Conservation (phyloP, 225 moss, liverwort and hornwort genomes). For the Sphagnum contortum region DNA sequence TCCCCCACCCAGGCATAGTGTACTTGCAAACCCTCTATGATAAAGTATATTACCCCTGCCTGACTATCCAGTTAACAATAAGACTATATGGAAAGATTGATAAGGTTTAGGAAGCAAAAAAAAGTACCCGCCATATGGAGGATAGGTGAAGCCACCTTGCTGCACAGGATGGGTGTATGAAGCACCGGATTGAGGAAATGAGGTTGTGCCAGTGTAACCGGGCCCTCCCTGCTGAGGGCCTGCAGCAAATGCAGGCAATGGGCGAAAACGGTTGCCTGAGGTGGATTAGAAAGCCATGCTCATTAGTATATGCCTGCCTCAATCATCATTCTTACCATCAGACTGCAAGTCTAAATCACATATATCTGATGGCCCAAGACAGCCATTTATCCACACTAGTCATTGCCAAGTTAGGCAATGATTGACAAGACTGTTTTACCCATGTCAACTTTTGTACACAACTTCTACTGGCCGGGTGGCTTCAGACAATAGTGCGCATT, state of each 20-base stretch:
- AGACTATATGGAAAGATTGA: neutral
- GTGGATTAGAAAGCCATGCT: constrained; percentile 94
- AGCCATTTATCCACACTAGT: no score
- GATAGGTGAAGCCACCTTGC: constrained; percentile 80
- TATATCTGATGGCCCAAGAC: constrained; percentile 11
- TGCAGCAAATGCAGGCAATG: constrained; percentile 97
- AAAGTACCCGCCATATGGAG: constrained; percentile 86
- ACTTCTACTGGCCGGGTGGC: no score
- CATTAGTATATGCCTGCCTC: constrained; percentile 56
- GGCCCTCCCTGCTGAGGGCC: constrained; percentile 99
- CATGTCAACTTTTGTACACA: no score
- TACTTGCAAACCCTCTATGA: no score
- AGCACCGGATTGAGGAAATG: constrained; percentile 84
- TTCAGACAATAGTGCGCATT: no score
- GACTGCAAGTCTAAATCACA: constrained; percentile 11
- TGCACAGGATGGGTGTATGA: constrained; percentile 78
- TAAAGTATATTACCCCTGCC: no score
- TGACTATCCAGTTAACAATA: no score
- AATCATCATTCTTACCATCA: constrained; percentile 11
- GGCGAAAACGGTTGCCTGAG: constrained; percentile 96
- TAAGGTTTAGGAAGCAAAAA: neutral
- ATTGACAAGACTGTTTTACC: no score
- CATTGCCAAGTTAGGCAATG: no score
- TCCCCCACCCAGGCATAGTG: no score
- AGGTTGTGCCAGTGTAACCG: constrained; percentile 95